Conservation (phyloP, 2,329 filamentous ascomycete genomes). For the Penicillium sp. region DNA sequence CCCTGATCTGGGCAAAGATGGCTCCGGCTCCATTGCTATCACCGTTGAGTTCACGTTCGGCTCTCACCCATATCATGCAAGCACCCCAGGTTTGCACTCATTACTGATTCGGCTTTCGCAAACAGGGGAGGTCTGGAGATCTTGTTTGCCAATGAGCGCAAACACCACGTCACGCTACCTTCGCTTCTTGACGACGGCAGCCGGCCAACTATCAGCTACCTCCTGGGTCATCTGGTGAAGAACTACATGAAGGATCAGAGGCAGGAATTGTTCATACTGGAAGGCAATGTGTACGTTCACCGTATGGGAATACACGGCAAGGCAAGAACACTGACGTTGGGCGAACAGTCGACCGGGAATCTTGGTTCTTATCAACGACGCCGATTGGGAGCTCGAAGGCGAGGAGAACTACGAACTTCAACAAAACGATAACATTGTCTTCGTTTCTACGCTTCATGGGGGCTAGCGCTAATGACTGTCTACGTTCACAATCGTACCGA, state of each 20-base stretch:
- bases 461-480: too few relatives aligned
- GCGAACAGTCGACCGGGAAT: slow-evolving; percentile 87
- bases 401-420: slow-evolving; percentile 83
- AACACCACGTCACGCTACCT: slow-evolving; percentile 62
- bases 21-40: slow-evolving; percentile 43
- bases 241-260: slow-evolving; percentile 76
- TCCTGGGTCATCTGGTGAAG: slow-evolving; percentile 70
- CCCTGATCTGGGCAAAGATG: not conserved
- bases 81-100: too few relatives aligned
- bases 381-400: slow-evolving; percentile 95
- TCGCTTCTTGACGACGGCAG: slow-evolving; percentile 50
- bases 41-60: slow-evolving; percentile 66
- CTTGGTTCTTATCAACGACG: slow-evolving; percentile 91
- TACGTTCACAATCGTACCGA: too few relatives aligned
- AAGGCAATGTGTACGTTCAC: slow-evolving; percentile 71
- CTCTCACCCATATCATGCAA: too few relatives aligned
- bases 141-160: slow-evolving; percentile 75
- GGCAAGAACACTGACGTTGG: slow-evolving; percentile 13
- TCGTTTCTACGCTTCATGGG: slow-evolving; percentile 92
- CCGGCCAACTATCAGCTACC: slow-evolving; percentile 60
- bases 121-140: slow-evolving; percentile 85
- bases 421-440: slow-evolving; percentile 75
- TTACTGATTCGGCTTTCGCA: too few relatives aligned
- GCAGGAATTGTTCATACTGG: slow-evolving; percentile 80
- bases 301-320: not conserved